Evolutionary conservation across 768 basidiomycete species (phyloP).

Genomic region (Lentinus brumalis): DNA sequence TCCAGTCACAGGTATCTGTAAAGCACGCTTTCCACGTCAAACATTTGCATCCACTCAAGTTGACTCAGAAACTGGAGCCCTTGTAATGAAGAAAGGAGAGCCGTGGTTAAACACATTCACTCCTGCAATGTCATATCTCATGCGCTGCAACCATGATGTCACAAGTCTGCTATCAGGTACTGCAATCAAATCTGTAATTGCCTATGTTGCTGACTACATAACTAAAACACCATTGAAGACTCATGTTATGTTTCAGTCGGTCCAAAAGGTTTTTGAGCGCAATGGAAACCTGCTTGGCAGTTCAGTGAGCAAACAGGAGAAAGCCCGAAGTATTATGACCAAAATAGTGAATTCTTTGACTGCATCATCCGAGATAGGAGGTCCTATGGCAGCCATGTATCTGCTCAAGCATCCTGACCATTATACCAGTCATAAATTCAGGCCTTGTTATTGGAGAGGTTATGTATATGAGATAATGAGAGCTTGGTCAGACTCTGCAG

Average conservation of each 20-base stretch:
- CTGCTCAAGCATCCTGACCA: slow-evolving; percentile 19
- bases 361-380: slow-evolving; percentile 8
- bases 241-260: neutral
- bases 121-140: neutral
- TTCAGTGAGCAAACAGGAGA: neutral
- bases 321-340: slow-evolving; percentile 1
- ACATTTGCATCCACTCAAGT: neutral
- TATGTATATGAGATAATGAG: slow-evolving; percentile 3
- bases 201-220: slow-evolving; percentile 1
- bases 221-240: neutral
- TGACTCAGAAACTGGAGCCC: slow-evolving; percentile 1
- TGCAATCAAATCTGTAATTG: neutral
- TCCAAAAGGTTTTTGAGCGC: neutral
- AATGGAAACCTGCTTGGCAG: neutral
- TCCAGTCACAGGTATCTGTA: neutral
- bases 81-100: slow-evolving; percentile 2
- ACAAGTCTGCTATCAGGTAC: neutral
- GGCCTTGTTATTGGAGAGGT: slow-evolving; percentile 6
- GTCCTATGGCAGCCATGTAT: slow-evolving; percentile 18
- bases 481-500: neutral
- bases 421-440: slow-evolving; percentile 19
- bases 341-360: slow-evolving; percentile 13
- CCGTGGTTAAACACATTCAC: slow-evolving; percentile 1
- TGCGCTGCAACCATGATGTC: neutral
- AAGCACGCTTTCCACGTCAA: neutral